Conservation (phyloP, 2,329 filamentous ascomycete species). For the Fusarium austroafricanum region DNA sequence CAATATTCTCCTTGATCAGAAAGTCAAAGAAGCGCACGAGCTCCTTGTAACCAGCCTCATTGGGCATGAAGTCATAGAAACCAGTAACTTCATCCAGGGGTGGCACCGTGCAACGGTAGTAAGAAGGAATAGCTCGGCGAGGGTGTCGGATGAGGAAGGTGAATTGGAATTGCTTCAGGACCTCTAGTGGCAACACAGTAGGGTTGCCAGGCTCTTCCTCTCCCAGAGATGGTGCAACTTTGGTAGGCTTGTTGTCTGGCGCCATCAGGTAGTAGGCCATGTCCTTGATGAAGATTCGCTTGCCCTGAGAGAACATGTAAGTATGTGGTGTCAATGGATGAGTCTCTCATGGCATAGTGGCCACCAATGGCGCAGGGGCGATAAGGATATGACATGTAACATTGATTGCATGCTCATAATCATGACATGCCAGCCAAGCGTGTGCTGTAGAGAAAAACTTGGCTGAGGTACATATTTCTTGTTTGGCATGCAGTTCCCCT, state of each 20-base stretch:
- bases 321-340: conserved; percentile 16
- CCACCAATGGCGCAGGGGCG: not conserved
- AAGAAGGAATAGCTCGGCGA: conserved; percentile 90
- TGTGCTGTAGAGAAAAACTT: conserved; percentile 1
- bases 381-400: conserved; percentile 10
- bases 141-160: conserved; percentile 97
- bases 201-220: conserved; percentile 78
- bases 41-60: conserved; percentile 91
- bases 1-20: conserved; percentile 73
- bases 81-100: conserved; percentile 85
- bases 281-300: conserved; percentile 97
- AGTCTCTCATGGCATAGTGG: conserved; percentile 1
- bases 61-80: conserved; percentile 87
- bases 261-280: conserved; percentile 93
- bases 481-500: conserved; percentile 21
- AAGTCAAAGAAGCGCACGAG: conserved; percentile 89
- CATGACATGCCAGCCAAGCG: not conserved
- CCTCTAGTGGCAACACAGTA: conserved; percentile 80
- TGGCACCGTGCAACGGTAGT: conserved; percentile 92
- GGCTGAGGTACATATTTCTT: conserved; percentile 8
- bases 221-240: conserved; percentile 83
- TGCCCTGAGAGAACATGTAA: conserved; percentile 68
- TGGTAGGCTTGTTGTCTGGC: conserved; percentile 73
- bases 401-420: conserved; percentile 6
- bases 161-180: conserved; percentile 87